Percentiles rank a stretch among this genome's conserved stretches.
Evolutionary conservation across 1,139 yeast species (phyloP).

Genomic region (Sugiyamaella paludigena): DNA sequence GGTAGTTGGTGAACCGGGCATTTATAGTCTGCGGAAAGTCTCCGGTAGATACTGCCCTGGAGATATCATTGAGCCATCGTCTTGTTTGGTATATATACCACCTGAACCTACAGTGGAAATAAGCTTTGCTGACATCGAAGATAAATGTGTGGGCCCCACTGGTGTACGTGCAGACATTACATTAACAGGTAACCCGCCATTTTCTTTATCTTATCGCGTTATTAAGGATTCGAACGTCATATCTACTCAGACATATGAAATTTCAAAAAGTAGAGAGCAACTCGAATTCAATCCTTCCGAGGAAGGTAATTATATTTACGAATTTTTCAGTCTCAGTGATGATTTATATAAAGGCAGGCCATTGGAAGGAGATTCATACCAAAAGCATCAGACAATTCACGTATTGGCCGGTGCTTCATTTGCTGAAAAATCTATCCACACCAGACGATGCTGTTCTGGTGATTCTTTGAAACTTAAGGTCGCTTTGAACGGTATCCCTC

Average conservation of each 20-base stretch:
- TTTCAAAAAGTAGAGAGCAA: conserved; percentile 44
- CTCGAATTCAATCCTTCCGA: conserved; percentile 71
- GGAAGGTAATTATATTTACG: conserved; percentile 79
- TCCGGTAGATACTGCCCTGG: conserved; percentile 66
- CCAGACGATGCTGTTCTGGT: conserved; percentile 44
- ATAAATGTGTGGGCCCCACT: conserved; percentile 88
- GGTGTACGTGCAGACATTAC: conserved; percentile 72
- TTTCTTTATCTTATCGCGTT: conserved; percentile 60
- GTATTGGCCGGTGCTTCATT: conserved; percentile 42
- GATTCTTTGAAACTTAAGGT: conserved; percentile 52
- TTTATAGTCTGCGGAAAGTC: conserved; percentile 53
- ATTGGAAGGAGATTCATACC: conserved; percentile 33
- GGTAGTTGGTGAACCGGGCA: conserved; percentile 59
- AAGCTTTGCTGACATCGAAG: conserved; percentile 55
- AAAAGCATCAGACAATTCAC: conserved; percentile 36
- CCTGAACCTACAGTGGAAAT: conserved; percentile 48
- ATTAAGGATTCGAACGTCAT: conserved; percentile 35
- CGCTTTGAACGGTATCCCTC: conserved; percentile 70
- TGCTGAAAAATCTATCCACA: conserved; percentile 17
- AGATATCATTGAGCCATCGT: conserved; percentile 47
- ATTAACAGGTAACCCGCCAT: conserved; percentile 80
- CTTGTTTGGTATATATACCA: conserved; percentile 46
- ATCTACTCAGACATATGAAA: conserved; percentile 26
- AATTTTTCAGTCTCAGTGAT: conserved; percentile 50
- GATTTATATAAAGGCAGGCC: conserved; percentile 34